Conservation (phyloP, 768 basidiomycete species). For the Tricholoma matsutake region DNA sequence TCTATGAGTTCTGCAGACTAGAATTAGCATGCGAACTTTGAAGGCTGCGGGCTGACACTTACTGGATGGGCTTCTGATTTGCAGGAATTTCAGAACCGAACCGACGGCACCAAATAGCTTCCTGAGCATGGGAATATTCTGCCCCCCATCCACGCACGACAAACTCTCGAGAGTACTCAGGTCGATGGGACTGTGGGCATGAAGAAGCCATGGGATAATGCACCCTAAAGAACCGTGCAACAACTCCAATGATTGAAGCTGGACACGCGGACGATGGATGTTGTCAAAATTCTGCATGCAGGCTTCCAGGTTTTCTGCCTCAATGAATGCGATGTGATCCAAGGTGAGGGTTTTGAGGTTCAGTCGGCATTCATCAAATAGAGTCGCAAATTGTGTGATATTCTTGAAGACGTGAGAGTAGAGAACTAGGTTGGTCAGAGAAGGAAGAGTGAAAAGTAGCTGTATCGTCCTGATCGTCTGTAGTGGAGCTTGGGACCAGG, state of each 20-base stretch:
- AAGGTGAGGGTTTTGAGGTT: no score
- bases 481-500: not conserved
- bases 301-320: no score
- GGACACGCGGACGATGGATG: no score
- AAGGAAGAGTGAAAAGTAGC: no score
- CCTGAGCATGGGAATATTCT: not conserved
- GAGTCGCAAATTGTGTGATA: no score
- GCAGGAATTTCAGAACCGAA: not conserved
- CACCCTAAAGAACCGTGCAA: no score
- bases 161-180: not conserved
- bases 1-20: not conserved
- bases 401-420: no score
- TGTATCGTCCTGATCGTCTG: not conserved
- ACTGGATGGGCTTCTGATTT: not conserved
- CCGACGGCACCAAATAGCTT: not conserved
- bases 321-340: no score
- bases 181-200: not conserved
- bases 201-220: not conserved
- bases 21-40: not conserved
- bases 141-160: not conserved
- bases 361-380: no score
- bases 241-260: no score
- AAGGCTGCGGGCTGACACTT: not conserved
- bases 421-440: no score
- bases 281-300: no score